These are phyloP conservation scores for Euphorbia tirucalli DNA, from an alignment of 345 rosid genomes.

Conservation along the genomic window DNA sequence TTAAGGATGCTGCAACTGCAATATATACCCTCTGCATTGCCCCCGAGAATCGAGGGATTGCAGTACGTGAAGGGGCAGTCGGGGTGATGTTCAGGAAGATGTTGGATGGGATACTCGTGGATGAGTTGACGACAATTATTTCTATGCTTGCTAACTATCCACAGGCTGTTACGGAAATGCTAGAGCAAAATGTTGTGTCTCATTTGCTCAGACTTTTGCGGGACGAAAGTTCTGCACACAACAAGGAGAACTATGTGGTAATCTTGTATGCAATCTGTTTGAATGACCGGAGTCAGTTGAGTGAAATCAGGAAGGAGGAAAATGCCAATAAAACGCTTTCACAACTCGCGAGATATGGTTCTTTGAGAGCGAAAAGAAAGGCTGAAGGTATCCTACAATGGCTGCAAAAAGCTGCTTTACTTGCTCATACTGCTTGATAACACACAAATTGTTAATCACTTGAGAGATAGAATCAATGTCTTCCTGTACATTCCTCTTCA, in stretches of 20 bases:
- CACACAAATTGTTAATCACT: not conserved
- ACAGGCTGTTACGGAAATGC: constrained; percentile 40
- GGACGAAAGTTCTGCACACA: constrained; percentile 30
- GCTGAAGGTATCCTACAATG: constrained; percentile 41
- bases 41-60: constrained; percentile 38
- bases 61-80: constrained; percentile 40
- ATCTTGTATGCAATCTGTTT: constrained; percentile 40
- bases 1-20: constrained; percentile 44
- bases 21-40: constrained; percentile 40
- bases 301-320: constrained; percentile 36
- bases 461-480: too few species aligned
- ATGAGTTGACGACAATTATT: constrained; percentile 44
- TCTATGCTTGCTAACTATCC: constrained; percentile 40
- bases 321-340: constrained; percentile 37
- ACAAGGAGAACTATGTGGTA: constrained; percentile 48
- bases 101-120: constrained; percentile 34
- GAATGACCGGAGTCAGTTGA: constrained; percentile 23
- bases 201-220: constrained; percentile 44
- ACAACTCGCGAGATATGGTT: constrained; percentile 36
- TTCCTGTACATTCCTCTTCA: too few species aligned
- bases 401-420: constrained; percentile 24
- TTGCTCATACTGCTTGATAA: constrained; percentile 22
- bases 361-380: constrained; percentile 56
- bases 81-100: constrained; percentile 37
- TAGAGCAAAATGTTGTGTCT: constrained; percentile 35